Conservation (phyloP, 805 yeast genomes). For the Candida qinlingensis region DNA sequence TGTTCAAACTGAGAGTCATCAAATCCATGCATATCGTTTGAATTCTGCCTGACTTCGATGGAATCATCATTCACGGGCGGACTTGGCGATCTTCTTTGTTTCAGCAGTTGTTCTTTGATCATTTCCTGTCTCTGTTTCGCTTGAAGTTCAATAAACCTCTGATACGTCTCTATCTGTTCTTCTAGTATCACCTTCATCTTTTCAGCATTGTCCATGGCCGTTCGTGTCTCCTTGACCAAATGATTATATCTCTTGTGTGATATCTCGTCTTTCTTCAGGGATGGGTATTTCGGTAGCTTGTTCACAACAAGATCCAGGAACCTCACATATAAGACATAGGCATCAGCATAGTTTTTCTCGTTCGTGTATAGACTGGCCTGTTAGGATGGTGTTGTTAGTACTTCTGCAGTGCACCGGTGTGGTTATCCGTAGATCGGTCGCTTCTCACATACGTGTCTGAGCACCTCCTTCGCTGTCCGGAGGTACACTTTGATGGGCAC, state of each 20-base stretch:
- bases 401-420: background rate
- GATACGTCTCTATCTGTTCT: slow-evolving; percentile 27
- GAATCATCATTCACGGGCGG: background rate
- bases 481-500: slow-evolving; percentile 52
- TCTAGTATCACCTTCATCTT: slow-evolving; percentile 25
- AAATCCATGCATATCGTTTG: slow-evolving; percentile 11
- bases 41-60: slow-evolving; percentile 1
- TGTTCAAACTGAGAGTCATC: slow-evolving; percentile 18
- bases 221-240: slow-evolving; percentile 16
- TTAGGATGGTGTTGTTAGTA: slow-evolving; percentile 1
- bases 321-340: slow-evolving; percentile 52
- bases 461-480: slow-evolving; percentile 44
- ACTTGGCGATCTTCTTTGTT: background rate
- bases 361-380: slow-evolving; percentile 40
- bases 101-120: background rate
- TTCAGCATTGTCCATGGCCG: slow-evolving; percentile 20
- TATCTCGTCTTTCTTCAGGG: slow-evolving; percentile 25
- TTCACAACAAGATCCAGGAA: slow-evolving; percentile 53
- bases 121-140: slow-evolving; percentile 19
- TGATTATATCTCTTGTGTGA: slow-evolving; percentile 11
- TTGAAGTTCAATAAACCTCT: slow-evolving; percentile 19
- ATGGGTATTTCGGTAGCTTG: slow-evolving; percentile 42
- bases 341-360: slow-evolving; percentile 40
- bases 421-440: background rate
- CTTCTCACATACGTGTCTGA: slow-evolving; percentile 33